Percentiles rank a stretch among this genome's conserved stretches.
Conservation (phyloP, 495 filamentous ascomycete species). For the Aspergillus conjunctus region DNA sequence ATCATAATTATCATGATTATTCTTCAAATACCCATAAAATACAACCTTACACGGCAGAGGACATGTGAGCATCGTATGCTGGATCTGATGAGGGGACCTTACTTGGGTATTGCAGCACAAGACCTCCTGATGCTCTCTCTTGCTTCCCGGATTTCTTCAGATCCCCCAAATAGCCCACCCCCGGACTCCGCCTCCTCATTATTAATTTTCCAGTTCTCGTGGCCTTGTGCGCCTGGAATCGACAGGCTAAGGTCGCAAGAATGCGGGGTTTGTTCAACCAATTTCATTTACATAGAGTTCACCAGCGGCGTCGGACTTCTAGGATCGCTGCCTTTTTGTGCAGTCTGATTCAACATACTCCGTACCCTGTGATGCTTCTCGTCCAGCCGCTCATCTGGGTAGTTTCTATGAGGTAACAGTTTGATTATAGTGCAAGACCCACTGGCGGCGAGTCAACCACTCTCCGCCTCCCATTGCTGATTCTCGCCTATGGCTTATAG, state of each 20-base stretch:
- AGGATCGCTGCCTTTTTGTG: neutral
- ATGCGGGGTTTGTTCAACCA: conserved; percentile 20
- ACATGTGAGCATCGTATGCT: neutral
- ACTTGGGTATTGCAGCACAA: neutral
- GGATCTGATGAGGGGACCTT: neutral
- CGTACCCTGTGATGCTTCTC: neutral
- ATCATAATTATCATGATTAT: neutral
- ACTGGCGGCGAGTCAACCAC: neutral
- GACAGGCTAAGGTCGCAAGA: neutral
- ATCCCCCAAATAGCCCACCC: neutral
- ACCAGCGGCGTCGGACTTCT: conserved; percentile 3
- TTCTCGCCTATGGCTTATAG: neutral
- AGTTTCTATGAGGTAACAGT: conserved; percentile 22
- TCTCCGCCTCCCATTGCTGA: neutral
- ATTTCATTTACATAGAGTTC: conserved; percentile 6
- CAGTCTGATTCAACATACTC: neutral
- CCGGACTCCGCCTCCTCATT: neutral
- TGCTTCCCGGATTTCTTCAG: neutral
- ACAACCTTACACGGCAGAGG: neutral
- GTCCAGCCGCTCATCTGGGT: conserved; percentile 1
- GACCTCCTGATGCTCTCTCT: neutral
- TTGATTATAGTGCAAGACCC: conserved; percentile 7
- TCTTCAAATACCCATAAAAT: neutral
- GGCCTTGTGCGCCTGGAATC: neutral
- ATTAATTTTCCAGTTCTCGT: neutral